Evolutionary conservation across 1,284 basidiomycete genomes (phyloP), one percentile per base, ranked within the genome.

Genomic region (Entoloma clypeatum): DNA sequence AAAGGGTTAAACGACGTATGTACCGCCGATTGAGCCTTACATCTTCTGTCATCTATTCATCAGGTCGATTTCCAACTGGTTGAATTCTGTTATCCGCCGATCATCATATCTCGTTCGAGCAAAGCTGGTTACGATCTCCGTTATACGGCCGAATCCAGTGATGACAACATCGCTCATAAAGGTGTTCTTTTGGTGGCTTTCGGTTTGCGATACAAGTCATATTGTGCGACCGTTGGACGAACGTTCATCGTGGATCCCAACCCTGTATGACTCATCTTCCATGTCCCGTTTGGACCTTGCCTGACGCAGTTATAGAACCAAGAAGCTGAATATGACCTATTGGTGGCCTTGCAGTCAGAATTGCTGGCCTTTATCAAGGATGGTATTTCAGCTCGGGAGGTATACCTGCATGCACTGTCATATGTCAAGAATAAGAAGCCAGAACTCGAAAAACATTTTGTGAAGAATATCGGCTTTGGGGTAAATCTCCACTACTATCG

Each of bases 201-300:
- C 48, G 95, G 93, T 26, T 76, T 98, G 64, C 81, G 92, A 23
- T 98, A 96, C 68, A 94, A 87, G 59, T 87, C 83, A 7, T 98
- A 98, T 60, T 93, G 91, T 58, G 81, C 88, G 22, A 95, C 93
- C 61, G 77, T 97, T 48, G 92, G 88, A 7, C 77, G 95, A 31
- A 97, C 92, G 3, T 94, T 95, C 63, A 89, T 97, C 55, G 92
- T 98, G 34, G 92, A 95, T 60, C 94, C 95, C 2, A 85, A 84
- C 52, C 85, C 87, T 58, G 90, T 89, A 42, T 55, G 75, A 59
- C 18, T 25, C 14, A n/a, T n/a, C 35, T 7, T 32, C 23, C 18
- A 29, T 16, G 22, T 7, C 8, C 8, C 14, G 14, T 18, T 24
- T 11, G 16, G 23, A 19, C 39, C 34, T 30, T 48, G 36, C 47